These are phyloP conservation scores for Emericellopsis cladophorae DNA, from an alignment of 2,329 filamentous ascomycete genomes.

Conservation along the genomic window DNA sequence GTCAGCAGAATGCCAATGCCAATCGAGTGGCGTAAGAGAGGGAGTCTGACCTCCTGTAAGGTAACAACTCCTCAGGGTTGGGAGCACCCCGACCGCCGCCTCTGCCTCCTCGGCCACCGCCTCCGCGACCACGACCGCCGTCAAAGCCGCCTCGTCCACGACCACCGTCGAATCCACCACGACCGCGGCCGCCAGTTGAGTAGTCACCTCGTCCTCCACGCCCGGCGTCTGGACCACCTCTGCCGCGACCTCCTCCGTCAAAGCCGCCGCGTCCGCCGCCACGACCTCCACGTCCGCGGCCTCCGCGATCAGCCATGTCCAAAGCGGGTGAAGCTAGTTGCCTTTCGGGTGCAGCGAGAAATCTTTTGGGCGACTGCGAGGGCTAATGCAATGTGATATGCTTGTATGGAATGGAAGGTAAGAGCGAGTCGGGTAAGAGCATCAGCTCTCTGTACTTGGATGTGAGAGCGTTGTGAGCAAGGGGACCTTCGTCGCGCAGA, in stretches of 20 bases:
- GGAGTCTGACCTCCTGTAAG: too few relatives aligned
- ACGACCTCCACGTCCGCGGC: conserved; percentile 7
- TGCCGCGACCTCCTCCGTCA: conserved; percentile 6
- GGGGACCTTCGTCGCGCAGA: too few relatives aligned
- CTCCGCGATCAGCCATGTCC: conserved; percentile 4
- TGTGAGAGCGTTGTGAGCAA: too few relatives aligned
- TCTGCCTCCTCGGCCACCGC: conserved; percentile 3
- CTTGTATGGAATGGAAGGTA: too few relatives aligned
- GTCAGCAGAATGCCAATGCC: too few relatives aligned
- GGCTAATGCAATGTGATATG: too few relatives aligned
- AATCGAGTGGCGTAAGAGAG: too few relatives aligned
- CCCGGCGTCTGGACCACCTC: conserved; percentile 8
- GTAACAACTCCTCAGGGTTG: neutral
- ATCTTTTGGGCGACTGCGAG: too few relatives aligned
- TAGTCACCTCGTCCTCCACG: conserved; percentile 8
- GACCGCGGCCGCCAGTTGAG: conserved; percentile 9
- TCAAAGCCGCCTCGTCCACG: conserved; percentile 5
- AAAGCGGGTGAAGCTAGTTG: too few relatives aligned
- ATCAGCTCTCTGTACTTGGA: too few relatives aligned
- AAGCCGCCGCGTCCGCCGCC: conserved; percentile 8
- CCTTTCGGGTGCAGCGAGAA: too few relatives aligned
- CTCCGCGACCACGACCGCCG: conserved; percentile 4
- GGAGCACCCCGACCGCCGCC: conserved; percentile 2
- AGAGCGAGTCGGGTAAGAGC: too few relatives aligned
- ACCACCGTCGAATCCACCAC: conserved; percentile 3